Conservation (phyloP, 257 asterid genomes). For the Schizonepeta tenuifolia region DNA sequence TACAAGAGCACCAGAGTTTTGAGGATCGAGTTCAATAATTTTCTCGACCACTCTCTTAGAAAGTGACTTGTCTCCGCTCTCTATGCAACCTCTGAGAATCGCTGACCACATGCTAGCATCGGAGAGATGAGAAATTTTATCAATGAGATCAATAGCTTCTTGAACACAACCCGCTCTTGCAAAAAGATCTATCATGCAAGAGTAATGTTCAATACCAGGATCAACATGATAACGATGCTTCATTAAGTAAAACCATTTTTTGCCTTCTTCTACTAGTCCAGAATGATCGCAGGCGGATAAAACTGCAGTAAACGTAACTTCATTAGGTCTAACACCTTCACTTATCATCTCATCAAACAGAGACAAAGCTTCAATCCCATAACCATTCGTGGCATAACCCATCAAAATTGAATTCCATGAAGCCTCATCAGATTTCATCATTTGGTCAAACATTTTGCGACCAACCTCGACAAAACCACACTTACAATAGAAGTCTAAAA, state of each 20-base stretch:
- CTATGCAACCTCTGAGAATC: conserved; percentile 77
- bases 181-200: conserved; percentile 89
- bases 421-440: conserved; percentile 56
- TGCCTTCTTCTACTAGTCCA: conserved; percentile 85
- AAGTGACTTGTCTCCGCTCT: conserved; percentile 58
- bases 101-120: conserved; percentile 85
- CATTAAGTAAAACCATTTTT: conserved; percentile 68
- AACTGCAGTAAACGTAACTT: conserved; percentile 76
- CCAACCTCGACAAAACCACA: conserved; percentile 69
- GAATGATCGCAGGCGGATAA: conserved; percentile 95
- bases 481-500: conserved; percentile 79
- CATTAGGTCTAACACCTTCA: conserved; percentile 51
- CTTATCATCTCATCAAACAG: conserved; percentile 68
- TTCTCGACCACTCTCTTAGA: conserved; percentile 55
- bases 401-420: conserved; percentile 85
- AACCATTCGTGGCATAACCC: conserved; percentile 93
- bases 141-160: conserved; percentile 66
- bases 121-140: conserved; percentile 55
- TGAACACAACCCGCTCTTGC: conserved; percentile 67
- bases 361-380: conserved; percentile 64
- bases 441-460: conserved; percentile 60
- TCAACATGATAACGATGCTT: conserved; percentile 54
- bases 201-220: conserved; percentile 86
- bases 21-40: conserved; percentile 71
- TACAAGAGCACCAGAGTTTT: conserved; percentile 68